phyloP scores from a whole-genome alignment of 2,329 filamentous ascomycete species.

The Onygenales sp. region DNA sequence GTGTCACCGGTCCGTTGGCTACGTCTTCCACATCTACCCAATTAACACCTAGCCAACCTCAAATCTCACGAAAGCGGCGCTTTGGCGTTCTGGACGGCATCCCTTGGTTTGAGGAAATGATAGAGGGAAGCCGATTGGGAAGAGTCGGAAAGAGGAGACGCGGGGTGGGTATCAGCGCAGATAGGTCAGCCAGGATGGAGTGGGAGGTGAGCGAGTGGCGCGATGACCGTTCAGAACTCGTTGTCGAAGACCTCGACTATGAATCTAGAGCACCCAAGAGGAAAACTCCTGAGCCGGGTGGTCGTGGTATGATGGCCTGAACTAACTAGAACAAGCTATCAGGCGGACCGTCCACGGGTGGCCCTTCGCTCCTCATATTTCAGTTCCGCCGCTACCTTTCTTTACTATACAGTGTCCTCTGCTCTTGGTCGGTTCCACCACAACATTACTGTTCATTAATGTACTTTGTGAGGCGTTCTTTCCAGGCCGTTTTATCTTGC shows the following conservation, averaged over 20 bases:
- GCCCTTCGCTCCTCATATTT: no score
- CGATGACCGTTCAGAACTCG: conserved; percentile 28
- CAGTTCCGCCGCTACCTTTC: no score
- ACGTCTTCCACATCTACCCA: conserved; percentile 4
- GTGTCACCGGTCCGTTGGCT: conserved; percentile 12
- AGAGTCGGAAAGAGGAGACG: conserved; percentile 51
- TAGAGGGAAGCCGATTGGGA: conserved; percentile 65
- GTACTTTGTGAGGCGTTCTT: no score
- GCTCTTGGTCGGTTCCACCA: no score
- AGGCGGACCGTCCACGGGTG: no score
- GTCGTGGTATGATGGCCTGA: neutral
- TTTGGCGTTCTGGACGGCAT: conserved; percentile 44
- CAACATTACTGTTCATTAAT: no score
- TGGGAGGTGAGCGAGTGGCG: conserved; percentile 79
- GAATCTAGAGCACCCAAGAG: conserved; percentile 7
- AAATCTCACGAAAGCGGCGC: conserved; percentile 27
- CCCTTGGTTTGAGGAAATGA: conserved; percentile 78
- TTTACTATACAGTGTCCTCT: no score
- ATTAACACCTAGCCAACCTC: conserved; percentile 9
- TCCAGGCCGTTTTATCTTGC: no score
- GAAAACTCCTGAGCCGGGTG: conserved; percentile 12
- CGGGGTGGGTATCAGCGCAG: conserved; percentile 50
- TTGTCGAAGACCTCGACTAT: neutral
- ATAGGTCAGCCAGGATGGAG: conserved; percentile 59
- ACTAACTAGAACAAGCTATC: neutral